These are phyloP conservation scores for Backusella australiensis DNA, from an alignment of 192 early-diverging fungal genomes.

Conservation along the genomic window DNA sequence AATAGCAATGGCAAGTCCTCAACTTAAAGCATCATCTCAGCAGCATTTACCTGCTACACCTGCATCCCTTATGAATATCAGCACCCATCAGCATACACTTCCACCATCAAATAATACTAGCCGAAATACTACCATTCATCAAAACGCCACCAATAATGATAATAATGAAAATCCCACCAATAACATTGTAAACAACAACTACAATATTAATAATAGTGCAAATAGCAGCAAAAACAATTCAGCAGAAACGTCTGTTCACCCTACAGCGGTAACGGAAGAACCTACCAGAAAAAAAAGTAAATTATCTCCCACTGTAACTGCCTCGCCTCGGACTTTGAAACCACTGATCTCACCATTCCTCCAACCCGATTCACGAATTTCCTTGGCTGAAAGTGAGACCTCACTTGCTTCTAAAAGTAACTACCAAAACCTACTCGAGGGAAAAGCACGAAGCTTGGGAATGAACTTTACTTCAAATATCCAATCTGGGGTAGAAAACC, in stretches of 20 bases:
- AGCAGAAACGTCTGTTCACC: neutral
- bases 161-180: neutral
- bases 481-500: conserved; percentile 72
- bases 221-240: neutral
- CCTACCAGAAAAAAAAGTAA: neutral
- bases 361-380: conserved; percentile 39
- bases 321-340: conserved; percentile 36
- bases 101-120: neutral
- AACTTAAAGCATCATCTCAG: conserved; percentile 8
- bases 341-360: conserved; percentile 47
- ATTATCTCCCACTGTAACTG: neutral
- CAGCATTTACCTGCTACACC: conserved; percentile 59
- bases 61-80: conserved; percentile 60
- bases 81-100: neutral
- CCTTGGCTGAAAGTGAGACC: conserved; percentile 21
- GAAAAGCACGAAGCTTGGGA: conserved; percentile 76
- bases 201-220: neutral
- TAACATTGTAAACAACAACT: neutral
- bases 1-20: conserved; percentile 17
- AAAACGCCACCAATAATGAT: neutral
- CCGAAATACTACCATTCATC: neutral
- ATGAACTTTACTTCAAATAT: conserved; percentile 74
- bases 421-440: conserved; percentile 85
- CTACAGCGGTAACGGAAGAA: neutral
- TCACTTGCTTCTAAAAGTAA: conserved; percentile 57